A percentile compares a stretch with the other conserved stretches of the same genome.
These are phyloP conservation scores for Lactarius sp. DNA, from an alignment of 768 basidiomycete genomes.

Conservation along the genomic window DNA sequence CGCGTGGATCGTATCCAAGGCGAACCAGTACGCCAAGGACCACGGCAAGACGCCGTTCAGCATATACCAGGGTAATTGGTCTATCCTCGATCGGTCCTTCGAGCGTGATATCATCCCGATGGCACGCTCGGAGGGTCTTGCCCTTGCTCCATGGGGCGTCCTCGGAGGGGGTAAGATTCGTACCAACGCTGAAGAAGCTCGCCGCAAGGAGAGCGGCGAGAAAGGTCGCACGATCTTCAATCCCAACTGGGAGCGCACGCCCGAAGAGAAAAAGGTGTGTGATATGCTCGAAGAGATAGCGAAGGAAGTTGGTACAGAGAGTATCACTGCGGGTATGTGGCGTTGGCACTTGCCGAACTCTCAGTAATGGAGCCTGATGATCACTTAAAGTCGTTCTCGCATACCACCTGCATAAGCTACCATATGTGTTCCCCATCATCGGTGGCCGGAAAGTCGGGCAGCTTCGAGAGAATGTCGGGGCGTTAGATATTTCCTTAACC, in stretches of 20 bases:
- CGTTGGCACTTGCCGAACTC: no score
- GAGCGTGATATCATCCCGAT: conserved; percentile 40
- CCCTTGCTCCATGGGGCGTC: conserved; percentile 41
- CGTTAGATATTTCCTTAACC: conserved; percentile 40
- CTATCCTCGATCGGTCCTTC: conserved; percentile 34
- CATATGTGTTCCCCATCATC: conserved; percentile 44
- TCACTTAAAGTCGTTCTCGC: conserved; percentile 39
- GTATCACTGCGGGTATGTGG: conserved; percentile 26
- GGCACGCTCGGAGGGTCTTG: conserved; percentile 34
- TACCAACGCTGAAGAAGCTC: conserved; percentile 36
- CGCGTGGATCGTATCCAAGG: conserved; percentile 37
- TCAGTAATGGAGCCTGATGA: neutral
- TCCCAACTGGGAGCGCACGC: conserved; percentile 35
- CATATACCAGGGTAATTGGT: conserved; percentile 37
- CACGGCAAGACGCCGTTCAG: conserved; percentile 37
- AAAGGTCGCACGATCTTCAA: conserved; percentile 32
- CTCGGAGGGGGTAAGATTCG: conserved; percentile 39
- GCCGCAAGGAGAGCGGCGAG: conserved; percentile 32
- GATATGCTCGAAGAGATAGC: conserved; percentile 39
- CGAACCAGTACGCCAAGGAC: conserved; percentile 39
- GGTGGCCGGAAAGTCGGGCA: conserved; percentile 47
- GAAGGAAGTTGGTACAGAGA: conserved; percentile 34
- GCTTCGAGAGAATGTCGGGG: conserved; percentile 41
- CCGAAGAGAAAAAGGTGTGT: conserved; percentile 33
- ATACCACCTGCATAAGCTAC: conserved; percentile 45